Evolutionary conservation across 306 rosid species (phyloP), one percentile per base, ranked within the genome.

Genomic region (Quillaja saponaria): DNA sequence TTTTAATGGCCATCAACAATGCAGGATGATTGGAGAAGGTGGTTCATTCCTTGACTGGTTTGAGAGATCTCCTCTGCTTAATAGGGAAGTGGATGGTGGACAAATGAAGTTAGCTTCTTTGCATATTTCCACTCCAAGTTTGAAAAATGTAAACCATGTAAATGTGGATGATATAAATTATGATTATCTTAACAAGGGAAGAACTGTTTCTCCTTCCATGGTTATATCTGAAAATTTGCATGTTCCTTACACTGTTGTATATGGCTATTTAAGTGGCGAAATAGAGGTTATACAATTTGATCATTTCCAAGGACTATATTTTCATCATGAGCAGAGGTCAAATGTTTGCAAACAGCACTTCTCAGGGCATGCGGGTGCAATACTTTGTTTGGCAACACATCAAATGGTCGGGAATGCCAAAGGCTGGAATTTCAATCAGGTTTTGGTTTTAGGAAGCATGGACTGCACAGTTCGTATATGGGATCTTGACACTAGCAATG

Each of bases 361-460:
- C 77, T 75, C 58, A 12, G 98, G 98, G 39, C 98, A 92, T 67
- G 77, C 81, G 18, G 89, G 85, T 64, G 84, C 96, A 45, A 84
- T 92, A 45, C 87, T 92, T 65, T 92, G 98, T 72, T 81, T 92
- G 86, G 98, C 98, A 55, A 90, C 86, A 21, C 98, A 92, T 76
- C 86, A 64, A 51, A 81, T 84, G 86, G 71, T 60, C 54, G 81
- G 84, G 28, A 66, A 46, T 71, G 77, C 71, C 68, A 63, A 79
- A 47, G 81, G 82, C 54, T 48, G 49, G 71, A 75, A 55, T 72
- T 81, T 72, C 37, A 76, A 74, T 46, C 78, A 67, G 55, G 87
- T 86, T 79, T 80, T 92, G 81, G 72, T 92, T 19, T 92, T 96
- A 73, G 98, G 98, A 76, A 88, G 98, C 72, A 76, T 60, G 81